Percentiles rank a stretch among this genome's conserved stretches.
phyloP scores from a whole-genome alignment of 2,329 filamentous ascomycete species.

The Xylaria sp. region DNA sequence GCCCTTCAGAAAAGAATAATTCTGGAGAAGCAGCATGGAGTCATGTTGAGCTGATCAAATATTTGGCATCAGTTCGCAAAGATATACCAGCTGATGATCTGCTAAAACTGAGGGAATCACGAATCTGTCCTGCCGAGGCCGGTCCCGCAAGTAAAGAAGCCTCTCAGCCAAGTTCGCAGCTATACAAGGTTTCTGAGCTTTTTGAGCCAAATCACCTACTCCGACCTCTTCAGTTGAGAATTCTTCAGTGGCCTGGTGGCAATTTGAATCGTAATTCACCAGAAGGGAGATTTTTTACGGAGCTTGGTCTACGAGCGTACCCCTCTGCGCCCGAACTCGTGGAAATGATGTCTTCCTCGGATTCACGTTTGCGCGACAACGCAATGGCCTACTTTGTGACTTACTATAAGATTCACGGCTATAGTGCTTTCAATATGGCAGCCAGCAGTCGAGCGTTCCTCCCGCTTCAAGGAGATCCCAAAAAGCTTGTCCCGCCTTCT shows the following conservation, averaged over 20 bases:
- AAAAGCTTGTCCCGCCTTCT: conserved; percentile 74
- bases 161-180: conserved; percentile 59
- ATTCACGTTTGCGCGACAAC: conserved; percentile 69
- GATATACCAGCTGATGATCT: conserved; percentile 90
- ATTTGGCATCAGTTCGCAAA: conserved; percentile 86
- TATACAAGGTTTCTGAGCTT: conserved; percentile 80
- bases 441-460: conserved; percentile 69
- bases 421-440: conserved; percentile 71
- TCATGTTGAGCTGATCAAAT: conserved; percentile 93
- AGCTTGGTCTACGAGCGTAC: conserved; percentile 76
- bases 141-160: conserved; percentile 66
- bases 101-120: conserved; percentile 77
- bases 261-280: conserved; percentile 70
- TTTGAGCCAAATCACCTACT: conserved; percentile 81
- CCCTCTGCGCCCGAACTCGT: conserved; percentile 81
- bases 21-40: conserved; percentile 76
- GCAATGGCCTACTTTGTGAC: conserved; percentile 85
- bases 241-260: conserved; percentile 84
- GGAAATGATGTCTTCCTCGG: conserved; percentile 75
- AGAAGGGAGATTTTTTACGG: conserved; percentile 79
- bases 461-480: conserved; percentile 75
- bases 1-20: conserved; percentile 62
- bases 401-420: conserved; percentile 81
- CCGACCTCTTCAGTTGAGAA: conserved; percentile 74
- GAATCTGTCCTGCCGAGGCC: conserved; percentile 83